Base-by-base conservation (phyloP, 306 rosid genomes). In the Lotus japonicus region DNA sequence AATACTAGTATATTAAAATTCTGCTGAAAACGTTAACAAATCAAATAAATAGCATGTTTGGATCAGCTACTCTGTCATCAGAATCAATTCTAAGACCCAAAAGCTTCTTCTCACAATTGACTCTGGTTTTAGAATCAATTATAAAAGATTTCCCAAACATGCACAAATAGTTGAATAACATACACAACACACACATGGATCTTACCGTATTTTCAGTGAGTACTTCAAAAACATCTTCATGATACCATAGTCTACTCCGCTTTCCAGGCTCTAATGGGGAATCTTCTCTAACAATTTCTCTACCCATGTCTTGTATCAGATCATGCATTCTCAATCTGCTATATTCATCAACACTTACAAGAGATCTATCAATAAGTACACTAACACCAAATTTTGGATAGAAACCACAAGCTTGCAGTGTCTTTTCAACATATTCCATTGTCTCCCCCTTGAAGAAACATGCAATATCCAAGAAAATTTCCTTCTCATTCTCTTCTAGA, bases 251-350 rank as follows among this genome's bases (percentile, higher is more conserved):
- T 50, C 84, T 76, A 56, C 80, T 83, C 11, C 78, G 50, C 1
- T 41, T 64, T 16, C 78, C 80, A 1, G 82, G 84, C 44, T 77
- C 84, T 44, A 62, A 17, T 7, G 68, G 84, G 0, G 80, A 77
- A 68, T 72, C 78, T 77, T 63, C 66, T 52, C 80, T 71, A 28
- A 80, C 80, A 54, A 79, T 72, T 55, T 79, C 82, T 18, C 75
- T 72, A 0, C 82, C 84, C 84, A 83, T 79, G 53, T 83, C 80
- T 73, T 68, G 80, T 18, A 83, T 61, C 12, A 79, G 67, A 53
- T 83, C 87, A 76, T 83, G 84, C 84, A 83, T 83, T 78, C 23
- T 28, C 51, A 82, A 58, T 64, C 50, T 70, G 8, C 58, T 58
- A 18, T 58, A 66, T 39, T 68, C 56, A 43, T 68, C 71, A 39